Percentiles rank a stretch among this genome's conserved stretches.
Conservation (phyloP, 257 asterid genomes). For the Jacaranda copaia region DNA sequence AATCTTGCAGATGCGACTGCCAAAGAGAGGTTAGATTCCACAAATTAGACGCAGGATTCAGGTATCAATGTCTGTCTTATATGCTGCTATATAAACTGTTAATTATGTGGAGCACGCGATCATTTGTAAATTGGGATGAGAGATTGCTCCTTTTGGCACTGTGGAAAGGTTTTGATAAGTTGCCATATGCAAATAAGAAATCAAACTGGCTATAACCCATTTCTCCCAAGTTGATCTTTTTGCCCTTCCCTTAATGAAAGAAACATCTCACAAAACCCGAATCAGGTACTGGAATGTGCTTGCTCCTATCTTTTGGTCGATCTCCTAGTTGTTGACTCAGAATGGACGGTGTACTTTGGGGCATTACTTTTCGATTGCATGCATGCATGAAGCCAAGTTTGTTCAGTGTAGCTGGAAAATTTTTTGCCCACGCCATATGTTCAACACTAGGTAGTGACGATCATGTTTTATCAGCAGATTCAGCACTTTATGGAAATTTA, state of each 20-base stretch:
- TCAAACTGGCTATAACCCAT: background rate
- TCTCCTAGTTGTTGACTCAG: background rate
- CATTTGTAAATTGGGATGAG: background rate
- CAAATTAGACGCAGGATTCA: background rate
- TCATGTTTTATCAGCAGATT: too few species aligned
- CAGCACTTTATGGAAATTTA: too few species aligned
- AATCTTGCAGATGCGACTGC: constrained; percentile 78
- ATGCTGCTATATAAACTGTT: background rate
- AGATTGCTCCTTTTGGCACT: background rate
- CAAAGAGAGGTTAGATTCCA: constrained; percentile 52
- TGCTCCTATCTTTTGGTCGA: background rate
- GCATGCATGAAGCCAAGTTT: too few species aligned
- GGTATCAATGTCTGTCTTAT: background rate
- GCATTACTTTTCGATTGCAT: too few species aligned
- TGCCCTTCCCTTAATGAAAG: too few species aligned
- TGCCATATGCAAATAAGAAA: constrained; percentile 12
- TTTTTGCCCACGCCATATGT: too few species aligned
- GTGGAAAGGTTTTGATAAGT: background rate
- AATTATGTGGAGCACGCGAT: constrained; percentile 21
- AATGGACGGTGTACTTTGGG: too few species aligned
- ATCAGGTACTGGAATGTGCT: background rate
- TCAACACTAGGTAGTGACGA: too few species aligned
- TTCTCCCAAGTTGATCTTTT: too few species aligned
- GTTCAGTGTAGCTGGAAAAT: too few species aligned
- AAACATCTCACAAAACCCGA: too few species aligned